These are phyloP conservation scores for Apostasia ramifera DNA, from an alignment of 106 monocot species.

Conservation along the genomic window DNA sequence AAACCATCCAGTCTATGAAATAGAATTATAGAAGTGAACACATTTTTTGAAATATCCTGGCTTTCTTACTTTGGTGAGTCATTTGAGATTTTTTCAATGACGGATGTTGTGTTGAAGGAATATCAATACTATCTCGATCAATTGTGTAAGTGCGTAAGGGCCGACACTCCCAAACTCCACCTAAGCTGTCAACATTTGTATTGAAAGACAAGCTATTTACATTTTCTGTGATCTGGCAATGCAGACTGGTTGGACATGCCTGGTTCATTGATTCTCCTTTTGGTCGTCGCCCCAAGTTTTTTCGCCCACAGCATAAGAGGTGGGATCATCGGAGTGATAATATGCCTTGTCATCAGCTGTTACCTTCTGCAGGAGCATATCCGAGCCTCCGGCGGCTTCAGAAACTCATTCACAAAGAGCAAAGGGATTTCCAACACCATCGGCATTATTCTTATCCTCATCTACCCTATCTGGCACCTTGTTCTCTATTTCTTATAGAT, in stretches of 20 bases:
- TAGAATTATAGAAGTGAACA: no score
- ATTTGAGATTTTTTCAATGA: no score
- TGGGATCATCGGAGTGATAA: slow-evolving; percentile 23
- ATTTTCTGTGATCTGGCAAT: background rate
- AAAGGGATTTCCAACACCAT: slow-evolving; percentile 73
- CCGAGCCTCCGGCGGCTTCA: slow-evolving; percentile 77
- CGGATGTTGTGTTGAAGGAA: no score
- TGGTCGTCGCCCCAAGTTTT: slow-evolving; percentile 62
- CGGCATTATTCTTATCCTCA: slow-evolving; percentile 73
- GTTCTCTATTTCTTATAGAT: slow-evolving; percentile 28
- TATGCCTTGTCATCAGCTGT: slow-evolving; percentile 61
- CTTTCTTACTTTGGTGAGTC: no score
- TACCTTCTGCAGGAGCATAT: slow-evolving; percentile 95
- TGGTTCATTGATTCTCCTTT: slow-evolving; percentile 57
- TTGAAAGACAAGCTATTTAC: no score
- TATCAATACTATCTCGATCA: no score
- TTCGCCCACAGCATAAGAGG: slow-evolving; percentile 46
- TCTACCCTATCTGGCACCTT: slow-evolving; percentile 78
- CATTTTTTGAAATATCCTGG: no score
- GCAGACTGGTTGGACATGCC: slow-evolving; percentile 84
- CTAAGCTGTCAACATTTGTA: no score
- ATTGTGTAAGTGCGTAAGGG: no score
- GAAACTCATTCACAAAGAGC: slow-evolving; percentile 67
- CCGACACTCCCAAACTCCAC: no score
- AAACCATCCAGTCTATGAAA: no score